phyloP scores from a whole-genome alignment of 345 rosid species.

The Bruguiera parviflora region DNA sequence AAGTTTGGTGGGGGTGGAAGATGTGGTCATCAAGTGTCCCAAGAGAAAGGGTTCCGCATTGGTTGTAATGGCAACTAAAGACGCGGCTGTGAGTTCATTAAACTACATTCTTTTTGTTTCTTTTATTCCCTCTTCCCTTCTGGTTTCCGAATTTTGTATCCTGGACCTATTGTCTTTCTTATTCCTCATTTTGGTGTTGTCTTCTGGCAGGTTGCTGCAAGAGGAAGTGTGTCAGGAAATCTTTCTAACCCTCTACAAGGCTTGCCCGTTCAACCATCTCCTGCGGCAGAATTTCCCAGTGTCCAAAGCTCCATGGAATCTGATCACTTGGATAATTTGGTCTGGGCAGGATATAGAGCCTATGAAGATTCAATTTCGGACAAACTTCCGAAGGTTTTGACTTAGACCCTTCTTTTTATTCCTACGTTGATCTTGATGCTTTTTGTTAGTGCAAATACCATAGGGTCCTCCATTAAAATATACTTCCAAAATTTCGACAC shows the following conservation, averaged over 20 bases:
- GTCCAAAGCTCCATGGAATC: conserved; percentile 39
- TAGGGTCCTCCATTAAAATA: too few relatives aligned
- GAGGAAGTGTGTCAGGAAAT: conserved; percentile 51
- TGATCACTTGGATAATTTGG: conserved; percentile 47
- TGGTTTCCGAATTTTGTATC: not conserved
- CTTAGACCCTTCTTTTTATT: conserved; percentile 8
- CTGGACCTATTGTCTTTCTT: not conserved
- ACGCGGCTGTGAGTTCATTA: conserved; percentile 59
- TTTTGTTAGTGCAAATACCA: too few relatives aligned
- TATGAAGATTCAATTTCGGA: conserved; percentile 65
- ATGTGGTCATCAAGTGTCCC: conserved; percentile 59
- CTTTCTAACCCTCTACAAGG: conserved; percentile 79
- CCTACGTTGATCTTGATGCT: not conserved
- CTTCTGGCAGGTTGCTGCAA: conserved; percentile 59
- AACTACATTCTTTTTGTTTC: not conserved
- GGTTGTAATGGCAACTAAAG: conserved; percentile 68
- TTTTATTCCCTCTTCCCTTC: too few relatives aligned
- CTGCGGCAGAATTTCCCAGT: conserved; percentile 36
- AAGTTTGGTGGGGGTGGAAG: conserved; percentile 76
- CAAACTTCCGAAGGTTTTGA: conserved; percentile 52
- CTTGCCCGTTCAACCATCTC: conserved; percentile 57
- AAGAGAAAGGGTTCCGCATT: conserved; percentile 79
- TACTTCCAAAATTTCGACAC: too few relatives aligned
- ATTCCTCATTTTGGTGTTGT: conserved; percentile 6
- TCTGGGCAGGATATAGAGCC: conserved; percentile 67